Evolutionary conservation across 2,329 filamentous ascomycete genomes (phyloP).

Genomic region (Fusarium sp.): DNA sequence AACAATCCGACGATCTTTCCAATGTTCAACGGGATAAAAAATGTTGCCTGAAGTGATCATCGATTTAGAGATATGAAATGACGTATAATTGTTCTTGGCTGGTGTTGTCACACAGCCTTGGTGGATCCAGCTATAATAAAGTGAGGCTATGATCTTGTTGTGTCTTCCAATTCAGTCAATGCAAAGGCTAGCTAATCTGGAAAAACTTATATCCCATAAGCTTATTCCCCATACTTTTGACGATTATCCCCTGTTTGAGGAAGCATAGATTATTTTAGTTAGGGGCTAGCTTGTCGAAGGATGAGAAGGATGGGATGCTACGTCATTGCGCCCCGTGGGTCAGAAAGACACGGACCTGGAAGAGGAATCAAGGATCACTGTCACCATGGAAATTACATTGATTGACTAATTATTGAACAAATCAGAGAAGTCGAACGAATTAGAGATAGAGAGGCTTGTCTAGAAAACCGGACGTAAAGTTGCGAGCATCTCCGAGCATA

Average conservation of each 20-base stretch:
- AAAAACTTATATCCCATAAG: background rate
- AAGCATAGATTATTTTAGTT: background rate
- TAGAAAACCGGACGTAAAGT: fast-evolving
- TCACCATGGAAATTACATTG: fast-evolving
- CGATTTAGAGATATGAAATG: background rate
- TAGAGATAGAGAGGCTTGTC: fast-evolving
- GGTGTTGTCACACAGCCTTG: background rate
- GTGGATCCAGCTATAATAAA: background rate
- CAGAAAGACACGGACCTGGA: background rate
- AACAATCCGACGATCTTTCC: background rate
- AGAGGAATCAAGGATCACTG: fast-evolving
- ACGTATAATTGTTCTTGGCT: background rate
- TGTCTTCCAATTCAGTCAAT: too few relatives aligned
- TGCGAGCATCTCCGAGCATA: background rate
- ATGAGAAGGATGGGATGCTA: background rate
- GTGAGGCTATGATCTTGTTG: background rate
- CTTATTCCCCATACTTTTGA: background rate
- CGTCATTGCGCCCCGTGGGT: background rate
- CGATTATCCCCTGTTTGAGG: background rate
- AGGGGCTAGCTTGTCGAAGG: background rate
- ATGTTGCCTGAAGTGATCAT: background rate
- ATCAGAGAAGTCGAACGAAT: fast-evolving
- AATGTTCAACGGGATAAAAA: background rate
- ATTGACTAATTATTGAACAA: background rate
- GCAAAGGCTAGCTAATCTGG: background rate